These are phyloP conservation scores for Cornus florida DNA, from an alignment of 148 eudicot genomes.

Conservation along the genomic window DNA sequence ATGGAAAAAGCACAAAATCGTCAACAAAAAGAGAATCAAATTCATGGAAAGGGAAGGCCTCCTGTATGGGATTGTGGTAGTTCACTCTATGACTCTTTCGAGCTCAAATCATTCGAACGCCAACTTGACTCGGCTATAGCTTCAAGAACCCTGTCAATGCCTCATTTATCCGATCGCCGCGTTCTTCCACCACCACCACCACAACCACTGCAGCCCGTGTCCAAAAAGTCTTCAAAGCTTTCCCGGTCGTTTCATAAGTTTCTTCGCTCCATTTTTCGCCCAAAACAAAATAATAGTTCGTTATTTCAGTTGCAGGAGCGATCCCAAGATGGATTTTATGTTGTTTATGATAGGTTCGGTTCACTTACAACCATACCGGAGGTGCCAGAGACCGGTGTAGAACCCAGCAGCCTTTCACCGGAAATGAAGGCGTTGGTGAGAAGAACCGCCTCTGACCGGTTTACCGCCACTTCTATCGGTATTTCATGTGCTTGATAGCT, in stretches of 20 bases:
- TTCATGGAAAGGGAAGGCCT: neutral
- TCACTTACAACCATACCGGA: slow-evolving; percentile 67
- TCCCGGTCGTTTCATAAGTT: slow-evolving; percentile 66
- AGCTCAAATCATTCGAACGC: slow-evolving; percentile 59
- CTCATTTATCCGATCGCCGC: slow-evolving; percentile 53
- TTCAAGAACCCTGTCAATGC: slow-evolving; percentile 78
- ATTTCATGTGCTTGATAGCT: slow-evolving; percentile 51
- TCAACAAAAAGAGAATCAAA: neutral
- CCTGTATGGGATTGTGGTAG: slow-evolving; percentile 79
- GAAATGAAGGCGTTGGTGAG: slow-evolving; percentile 43
- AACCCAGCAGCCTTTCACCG: slow-evolving; percentile 33
- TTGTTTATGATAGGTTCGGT: slow-evolving; percentile 38
- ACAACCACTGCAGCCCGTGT: slow-evolving; percentile 7
- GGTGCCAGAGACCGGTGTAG: slow-evolving; percentile 37
- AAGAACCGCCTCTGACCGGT: slow-evolving; percentile 57
- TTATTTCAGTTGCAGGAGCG: slow-evolving; percentile 12
- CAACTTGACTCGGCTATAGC: slow-evolving; percentile 76
- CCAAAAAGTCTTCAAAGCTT: slow-evolving; percentile 43
- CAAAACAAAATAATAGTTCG: slow-evolving; percentile 11
- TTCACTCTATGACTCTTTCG: slow-evolving; percentile 85
- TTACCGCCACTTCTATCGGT: slow-evolving; percentile 39
- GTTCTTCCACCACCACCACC: slow-evolving; percentile 18
- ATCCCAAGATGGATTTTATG: slow-evolving; percentile 21
- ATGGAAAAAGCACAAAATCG: slow-evolving; percentile 10
- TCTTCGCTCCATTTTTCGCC: slow-evolving; percentile 56